Base-by-base conservation (phyloP, 2,329 filamentous ascomycete genomes). In the Sclerotinia trifoliorum region DNA sequence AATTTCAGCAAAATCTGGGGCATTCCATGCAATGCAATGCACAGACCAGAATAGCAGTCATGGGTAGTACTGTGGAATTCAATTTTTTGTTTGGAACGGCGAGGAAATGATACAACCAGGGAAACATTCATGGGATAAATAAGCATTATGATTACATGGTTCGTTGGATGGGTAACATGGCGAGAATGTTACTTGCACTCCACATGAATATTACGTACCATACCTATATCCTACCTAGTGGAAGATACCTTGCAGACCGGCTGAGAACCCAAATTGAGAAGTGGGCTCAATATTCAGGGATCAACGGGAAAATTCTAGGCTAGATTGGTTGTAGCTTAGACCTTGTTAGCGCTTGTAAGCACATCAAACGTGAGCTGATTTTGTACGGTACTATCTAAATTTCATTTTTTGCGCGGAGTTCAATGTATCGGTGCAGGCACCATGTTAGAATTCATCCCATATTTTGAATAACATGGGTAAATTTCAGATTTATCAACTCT, bases 211-310 rank as follows among this genome's bases (percentile, higher is more conserved):
- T 63, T 29, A n/a, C n/a, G 46, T 52, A 39, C 46, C n/a, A 52
- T 52, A 15, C 8, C 60, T 52, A 21, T 21, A 51, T 52, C 17
- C 13, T 51, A 17, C 46, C 46, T 63, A 63, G 60, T 26, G n/a
- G 29, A 49, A 26, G 29, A 17, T 49, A 63, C 21, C 29, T 32
- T 19, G 60, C 60, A n/a, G 46, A 15, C 29, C 60, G 39, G 60
- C 46, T 52, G 60, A 63, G 46, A 24, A 46, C 46, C 48, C 19
- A 42, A 52, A 63, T 35, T 13, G 13, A 63, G 29, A 52, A 46
- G 60, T 63, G 60, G 46, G n/a, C 48, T 7, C 46, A 52, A 63
- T 42, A 63, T 63, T 63, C 46, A 63, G 46, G 46, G 48, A 46
- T 21, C 21, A 4, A 26, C 11, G 32, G 8, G 57, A 61, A 19